A percentile compares a stretch with the other conserved stretches of the same genome.
phyloP scores from a whole-genome alignment of 257 asterid species.

The Misopates orontium region DNA sequence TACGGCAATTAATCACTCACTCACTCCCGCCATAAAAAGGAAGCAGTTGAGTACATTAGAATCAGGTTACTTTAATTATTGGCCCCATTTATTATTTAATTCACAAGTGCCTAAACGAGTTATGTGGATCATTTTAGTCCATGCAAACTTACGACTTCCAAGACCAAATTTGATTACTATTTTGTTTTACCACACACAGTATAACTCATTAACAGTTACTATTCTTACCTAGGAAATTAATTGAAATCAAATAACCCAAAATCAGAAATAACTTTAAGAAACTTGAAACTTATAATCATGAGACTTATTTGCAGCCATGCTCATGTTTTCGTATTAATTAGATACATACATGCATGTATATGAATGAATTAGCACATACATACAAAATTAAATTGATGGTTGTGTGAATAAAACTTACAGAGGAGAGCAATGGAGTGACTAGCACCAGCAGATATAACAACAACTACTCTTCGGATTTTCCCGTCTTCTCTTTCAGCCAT shows the following conservation, averaged over 20 bases:
- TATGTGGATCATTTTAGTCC: constrained; percentile 69
- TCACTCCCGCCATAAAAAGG: too few species aligned
- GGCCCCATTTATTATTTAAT: background rate
- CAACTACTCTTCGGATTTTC: constrained; percentile 35
- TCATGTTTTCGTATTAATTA: too few species aligned
- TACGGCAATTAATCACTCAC: background rate
- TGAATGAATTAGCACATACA: too few species aligned
- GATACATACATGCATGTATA: too few species aligned
- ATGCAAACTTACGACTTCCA: constrained; percentile 28
- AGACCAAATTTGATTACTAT: background rate
- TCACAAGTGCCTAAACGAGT: background rate
- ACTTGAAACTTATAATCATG: too few species aligned
- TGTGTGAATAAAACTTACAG: constrained; percentile 61
- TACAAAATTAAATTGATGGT: too few species aligned
- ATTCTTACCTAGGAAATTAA: background rate
- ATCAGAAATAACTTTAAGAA: too few species aligned
- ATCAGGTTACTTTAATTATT: constrained; percentile 3
- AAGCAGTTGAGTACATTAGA: too few species aligned
- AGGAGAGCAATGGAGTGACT: constrained; percentile 95
- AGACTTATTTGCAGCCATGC: too few species aligned
- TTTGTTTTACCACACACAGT: background rate
- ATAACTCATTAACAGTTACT: too few species aligned
- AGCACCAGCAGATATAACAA: constrained; percentile 92
- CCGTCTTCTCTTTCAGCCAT: constrained; percentile 51
- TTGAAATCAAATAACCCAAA: background rate